phyloP scores from a whole-genome alignment of 179 eudicot species.

The Vitellaria paradoxa region DNA sequence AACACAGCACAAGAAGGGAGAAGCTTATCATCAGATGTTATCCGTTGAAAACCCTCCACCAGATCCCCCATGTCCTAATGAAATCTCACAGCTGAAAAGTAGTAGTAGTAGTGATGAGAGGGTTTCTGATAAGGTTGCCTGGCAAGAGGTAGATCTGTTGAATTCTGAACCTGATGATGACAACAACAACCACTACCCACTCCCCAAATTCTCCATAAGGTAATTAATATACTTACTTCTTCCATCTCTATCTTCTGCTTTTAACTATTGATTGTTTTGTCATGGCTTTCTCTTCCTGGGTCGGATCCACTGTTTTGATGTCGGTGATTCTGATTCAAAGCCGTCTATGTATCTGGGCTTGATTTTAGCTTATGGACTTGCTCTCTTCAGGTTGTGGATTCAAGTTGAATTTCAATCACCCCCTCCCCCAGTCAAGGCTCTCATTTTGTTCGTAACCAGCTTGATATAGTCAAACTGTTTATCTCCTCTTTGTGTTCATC shows the following conservation, averaged over 20 bases:
- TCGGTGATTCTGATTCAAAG: background rate
- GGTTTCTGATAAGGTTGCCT: constrained; percentile 28
- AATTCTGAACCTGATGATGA: constrained; percentile 33
- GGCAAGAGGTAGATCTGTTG: constrained; percentile 34
- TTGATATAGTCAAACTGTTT: background rate
- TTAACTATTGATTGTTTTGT: constrained; percentile 12
- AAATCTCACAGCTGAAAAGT: constrained; percentile 30
- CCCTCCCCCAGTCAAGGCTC: background rate
- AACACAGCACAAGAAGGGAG: constrained; percentile 45
- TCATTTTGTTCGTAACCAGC: background rate
- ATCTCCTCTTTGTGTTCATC: constrained; percentile 2
- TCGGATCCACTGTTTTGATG: constrained; percentile 27
- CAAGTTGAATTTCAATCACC: background rate
- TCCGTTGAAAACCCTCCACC: constrained; percentile 46
- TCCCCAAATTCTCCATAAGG: constrained; percentile 58
- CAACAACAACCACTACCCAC: constrained; percentile 14
- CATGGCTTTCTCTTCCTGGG: constrained; percentile 18
- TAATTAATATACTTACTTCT: constrained; percentile 11
- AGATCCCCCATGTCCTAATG: constrained; percentile 37
- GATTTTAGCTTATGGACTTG: background rate
- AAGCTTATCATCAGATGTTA: constrained; percentile 55
- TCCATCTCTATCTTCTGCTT: constrained; percentile 8
- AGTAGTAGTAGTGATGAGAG: constrained; percentile 24
- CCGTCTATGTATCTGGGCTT: background rate
- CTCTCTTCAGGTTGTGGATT: constrained; percentile 6